Base-by-base conservation (phyloP, 1,284 basidiomycete species). In the Irpex sp. region DNA sequence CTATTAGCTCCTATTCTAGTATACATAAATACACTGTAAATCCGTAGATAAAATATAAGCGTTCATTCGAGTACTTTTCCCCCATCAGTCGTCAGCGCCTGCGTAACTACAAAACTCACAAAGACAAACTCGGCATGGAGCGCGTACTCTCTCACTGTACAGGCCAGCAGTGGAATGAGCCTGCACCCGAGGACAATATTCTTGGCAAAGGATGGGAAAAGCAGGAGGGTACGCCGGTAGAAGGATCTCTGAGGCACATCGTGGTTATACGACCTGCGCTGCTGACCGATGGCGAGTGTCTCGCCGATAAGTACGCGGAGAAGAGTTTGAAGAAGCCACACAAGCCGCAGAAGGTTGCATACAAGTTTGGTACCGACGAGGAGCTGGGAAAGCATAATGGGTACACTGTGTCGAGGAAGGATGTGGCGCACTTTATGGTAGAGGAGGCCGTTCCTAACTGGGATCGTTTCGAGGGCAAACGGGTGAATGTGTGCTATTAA, bases 391-490 rank as follows among this genome's bases (percentile, higher is more conserved):
- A 76, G n/a, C 36, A 83, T 0, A 66, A 70, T 1, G 68, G 68
- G 13, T 90, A 81, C 69, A 82, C 80, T n/a, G 73, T 91, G 7
- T 87, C 86, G 47, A 77, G 88, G 68, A 78, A 77, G 68, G 89
- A 91, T 70, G 81, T 86, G 0, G 85, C 82, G 1, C 86, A 89
- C 74, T 90, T 89, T 69, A 69, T 90, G n/a, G 81, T 78, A 1
- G 81, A 87, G 63, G 77, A 75, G 1, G 72, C 81, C 15, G 44
- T 83, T 60, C 73, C 73, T 59, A 69, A 80, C 11, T 89, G 87
- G 87, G 70, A 78, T 7, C 73, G 82, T 57, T 87, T 78, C 76
- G 73, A 78, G 65, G 81, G 82, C 15, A 85, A 83, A 71, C 69
- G 71, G 17, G 72, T 82, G 6, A 76, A 67, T 60, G 72, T 86